These are phyloP conservation scores for Turnera subulata DNA, from an alignment of 345 rosid species.

Conservation along the genomic window DNA sequence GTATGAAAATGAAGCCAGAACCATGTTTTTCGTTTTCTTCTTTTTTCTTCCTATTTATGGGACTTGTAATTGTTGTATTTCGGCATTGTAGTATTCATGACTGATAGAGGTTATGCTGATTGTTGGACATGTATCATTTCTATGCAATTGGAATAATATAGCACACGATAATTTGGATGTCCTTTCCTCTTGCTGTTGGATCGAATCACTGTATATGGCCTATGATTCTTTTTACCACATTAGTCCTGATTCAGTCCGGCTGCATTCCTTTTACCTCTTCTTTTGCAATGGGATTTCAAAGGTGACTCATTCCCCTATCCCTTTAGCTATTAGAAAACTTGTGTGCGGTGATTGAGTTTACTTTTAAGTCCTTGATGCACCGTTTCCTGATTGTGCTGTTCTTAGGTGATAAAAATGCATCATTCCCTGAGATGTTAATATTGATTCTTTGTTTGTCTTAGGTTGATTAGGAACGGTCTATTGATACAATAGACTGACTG, in stretches of 20 bases:
- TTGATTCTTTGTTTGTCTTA: no score
- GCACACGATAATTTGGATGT: conserved; percentile 18
- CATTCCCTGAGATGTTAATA: no score
- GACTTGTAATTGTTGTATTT: conserved; percentile 46
- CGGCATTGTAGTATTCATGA: conserved; percentile 35
- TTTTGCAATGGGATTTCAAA: conserved; percentile 89
- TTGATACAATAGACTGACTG: no score
- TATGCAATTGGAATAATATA: conserved; percentile 35
- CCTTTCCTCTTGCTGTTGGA: neutral
- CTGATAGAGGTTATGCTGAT: conserved; percentile 40
- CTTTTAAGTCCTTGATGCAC: no score
- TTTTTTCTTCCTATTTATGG: conserved; percentile 12
- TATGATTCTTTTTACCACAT: no score
- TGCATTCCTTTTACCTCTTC: conserved; percentile 69
- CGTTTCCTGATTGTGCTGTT: no score
- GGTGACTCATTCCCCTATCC: conserved; percentile 56
- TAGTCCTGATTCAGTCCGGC: no score
- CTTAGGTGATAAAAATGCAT: no score
- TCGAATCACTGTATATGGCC: no score
- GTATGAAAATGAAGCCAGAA: conserved; percentile 27
- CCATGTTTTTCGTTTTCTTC: conserved; percentile 14
- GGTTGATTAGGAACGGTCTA: no score
- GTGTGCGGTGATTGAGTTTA: conserved; percentile 66
- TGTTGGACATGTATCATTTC: conserved; percentile 42
- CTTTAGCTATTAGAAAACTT: conserved; percentile 69